Percentiles rank a stretch among this genome's conserved stretches.
Evolutionary conservation across 2,329 filamentous ascomycete species (phyloP).

Genomic region (Sodiomyces alkalinus): DNA sequence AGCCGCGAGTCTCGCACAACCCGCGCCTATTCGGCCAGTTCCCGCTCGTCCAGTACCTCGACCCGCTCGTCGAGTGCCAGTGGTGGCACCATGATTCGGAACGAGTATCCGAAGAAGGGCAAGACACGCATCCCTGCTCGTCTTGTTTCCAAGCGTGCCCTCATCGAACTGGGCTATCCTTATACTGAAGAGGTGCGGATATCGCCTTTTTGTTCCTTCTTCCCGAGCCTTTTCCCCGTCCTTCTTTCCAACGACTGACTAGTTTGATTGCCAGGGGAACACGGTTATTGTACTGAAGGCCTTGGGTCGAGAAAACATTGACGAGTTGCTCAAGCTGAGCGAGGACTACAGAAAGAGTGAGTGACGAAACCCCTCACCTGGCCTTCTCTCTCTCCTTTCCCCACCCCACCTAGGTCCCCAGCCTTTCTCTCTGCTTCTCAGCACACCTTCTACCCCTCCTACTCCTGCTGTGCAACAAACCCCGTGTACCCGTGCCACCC

Average conservation of each 20-base stretch:
- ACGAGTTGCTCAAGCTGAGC: slow-evolving; percentile 72
- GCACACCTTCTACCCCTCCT: slow-evolving; percentile 3
- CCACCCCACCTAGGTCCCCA: too few species aligned
- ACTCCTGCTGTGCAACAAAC: too few species aligned
- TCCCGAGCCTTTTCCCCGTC: too few species aligned
- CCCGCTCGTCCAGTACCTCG: slow-evolving; percentile 25
- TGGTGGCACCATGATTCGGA: slow-evolving; percentile 35
- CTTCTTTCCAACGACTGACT: too few species aligned
- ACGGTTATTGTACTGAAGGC: slow-evolving; percentile 72
- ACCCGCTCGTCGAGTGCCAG: slow-evolving; percentile 31
- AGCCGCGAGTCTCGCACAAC: slow-evolving; percentile 26
- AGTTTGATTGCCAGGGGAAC: slow-evolving; percentile 53
- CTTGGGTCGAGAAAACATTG: slow-evolving; percentile 79
- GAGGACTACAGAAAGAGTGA: slow-evolving; percentile 55
- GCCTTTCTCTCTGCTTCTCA: not conserved
- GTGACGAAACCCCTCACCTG: too few species aligned
- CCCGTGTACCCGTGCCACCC: too few species aligned
- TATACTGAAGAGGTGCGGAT: slow-evolving; percentile 66
- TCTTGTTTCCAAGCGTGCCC: slow-evolving; percentile 63
- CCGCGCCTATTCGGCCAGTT: slow-evolving; percentile 23
- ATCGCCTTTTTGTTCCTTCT: not conserved
- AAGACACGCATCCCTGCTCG: slow-evolving; percentile 78
- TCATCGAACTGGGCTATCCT: slow-evolving; percentile 74
- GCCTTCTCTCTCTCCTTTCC: too few species aligned
- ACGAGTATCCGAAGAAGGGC: slow-evolving; percentile 64